Conservation (phyloP, 129 eudicot genomes). For the Dittrichia graveolens region DNA sequence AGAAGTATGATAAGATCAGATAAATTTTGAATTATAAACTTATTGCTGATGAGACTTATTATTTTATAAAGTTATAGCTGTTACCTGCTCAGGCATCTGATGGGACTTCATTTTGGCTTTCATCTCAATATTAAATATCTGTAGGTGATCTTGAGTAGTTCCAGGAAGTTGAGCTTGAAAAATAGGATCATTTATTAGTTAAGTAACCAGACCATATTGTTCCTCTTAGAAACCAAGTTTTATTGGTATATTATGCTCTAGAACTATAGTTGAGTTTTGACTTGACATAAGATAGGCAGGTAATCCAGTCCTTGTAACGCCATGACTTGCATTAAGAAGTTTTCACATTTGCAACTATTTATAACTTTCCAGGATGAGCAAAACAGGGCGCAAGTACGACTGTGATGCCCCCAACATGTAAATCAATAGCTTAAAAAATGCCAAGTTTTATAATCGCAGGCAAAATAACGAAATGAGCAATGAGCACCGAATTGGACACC, state of each 20-base stretch:
- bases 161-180: slow-evolving; percentile 92
- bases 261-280: not conserved
- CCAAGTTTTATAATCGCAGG: not conserved
- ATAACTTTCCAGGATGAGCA: not conserved
- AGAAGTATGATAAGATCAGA: slow-evolving; percentile 19
- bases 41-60: too few relatives aligned
- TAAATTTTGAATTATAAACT: not conserved
- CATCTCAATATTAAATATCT: slow-evolving; percentile 88
- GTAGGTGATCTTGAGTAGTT: slow-evolving; percentile 93
- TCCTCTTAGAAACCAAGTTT: not conserved
- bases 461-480: not conserved
- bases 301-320: slow-evolving; percentile 4
- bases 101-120: slow-evolving; percentile 88
- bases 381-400: not conserved
- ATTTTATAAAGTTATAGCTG: not conserved
- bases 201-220: slow-evolving; percentile 5
- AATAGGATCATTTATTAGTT: slow-evolving; percentile 23
- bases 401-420: not conserved
- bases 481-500: slow-evolving; percentile 17
- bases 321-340: slow-evolving; percentile 20
- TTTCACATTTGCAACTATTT: slow-evolving; percentile 23
- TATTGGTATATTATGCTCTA: not conserved
- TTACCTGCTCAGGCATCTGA: slow-evolving; percentile 99
- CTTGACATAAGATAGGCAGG: slow-evolving; percentile 14
- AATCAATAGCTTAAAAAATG: slow-evolving; percentile 12